Conservation (phyloP, 2,329 filamentous ascomycete species). For the Aspergillus calidoustus region DNA sequence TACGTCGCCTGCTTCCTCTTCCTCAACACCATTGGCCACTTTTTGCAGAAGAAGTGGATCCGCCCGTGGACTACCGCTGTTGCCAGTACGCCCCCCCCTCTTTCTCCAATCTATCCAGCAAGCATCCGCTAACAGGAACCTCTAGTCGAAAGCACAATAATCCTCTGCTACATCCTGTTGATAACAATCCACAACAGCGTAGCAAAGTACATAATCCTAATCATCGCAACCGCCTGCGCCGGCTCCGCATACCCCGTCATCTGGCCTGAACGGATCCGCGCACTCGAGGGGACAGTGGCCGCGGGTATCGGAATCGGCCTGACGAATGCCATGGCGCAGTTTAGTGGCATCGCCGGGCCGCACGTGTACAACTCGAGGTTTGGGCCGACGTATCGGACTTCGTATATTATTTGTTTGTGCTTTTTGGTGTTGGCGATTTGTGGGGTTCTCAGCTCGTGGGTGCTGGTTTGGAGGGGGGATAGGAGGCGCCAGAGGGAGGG, state of each 20-base stretch:
- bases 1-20: constrained; percentile 46
- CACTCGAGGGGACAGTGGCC: constrained; percentile 46
- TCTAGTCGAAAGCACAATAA: constrained; percentile 40
- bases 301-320: constrained; percentile 48
- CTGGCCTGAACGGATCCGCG: constrained; percentile 51
- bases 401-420: constrained; percentile 43
- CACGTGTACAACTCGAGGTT: constrained; percentile 48
- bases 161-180: constrained; percentile 47
- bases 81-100: constrained; percentile 36
- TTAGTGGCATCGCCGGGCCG: constrained; percentile 48
- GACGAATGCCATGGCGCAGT: constrained; percentile 51
- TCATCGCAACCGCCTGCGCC: constrained; percentile 42
- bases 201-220: constrained; percentile 44
- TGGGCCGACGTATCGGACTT: constrained; percentile 44
- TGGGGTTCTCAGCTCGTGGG: constrained; percentile 33
- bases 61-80: constrained; percentile 45
- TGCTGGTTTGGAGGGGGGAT: constrained; percentile 25
- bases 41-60: constrained; percentile 43
- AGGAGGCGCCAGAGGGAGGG: not conserved
- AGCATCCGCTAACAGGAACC: constrained; percentile 17
- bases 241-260: constrained; percentile 51
- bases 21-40: constrained; percentile 40
- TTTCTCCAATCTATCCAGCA: not conserved
- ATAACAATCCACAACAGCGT: constrained; percentile 40
- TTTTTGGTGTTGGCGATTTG: constrained; percentile 36